Evolutionary conservation across 2,329 filamentous ascomycete species (phyloP).

Genomic region (Blastomyces parvus): DNA sequence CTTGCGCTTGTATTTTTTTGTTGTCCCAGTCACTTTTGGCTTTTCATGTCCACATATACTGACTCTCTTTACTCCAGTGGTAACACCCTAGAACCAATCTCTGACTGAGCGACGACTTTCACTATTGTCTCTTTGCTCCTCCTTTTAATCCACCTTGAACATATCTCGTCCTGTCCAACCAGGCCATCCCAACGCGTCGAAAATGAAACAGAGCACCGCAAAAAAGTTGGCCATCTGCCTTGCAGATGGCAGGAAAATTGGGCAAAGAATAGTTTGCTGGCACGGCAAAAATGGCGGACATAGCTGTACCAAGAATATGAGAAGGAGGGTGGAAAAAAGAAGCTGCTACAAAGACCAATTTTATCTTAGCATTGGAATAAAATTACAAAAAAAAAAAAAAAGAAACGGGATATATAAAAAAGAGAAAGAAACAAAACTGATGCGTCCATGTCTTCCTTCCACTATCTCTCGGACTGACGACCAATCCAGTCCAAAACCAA

Average conservation of each 20-base stretch:
- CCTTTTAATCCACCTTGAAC: background rate
- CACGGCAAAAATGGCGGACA: no score
- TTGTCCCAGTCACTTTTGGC: slow-evolving; percentile 7
- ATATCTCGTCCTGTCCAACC: background rate
- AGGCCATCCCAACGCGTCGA: background rate
- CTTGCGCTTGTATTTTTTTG: background rate
- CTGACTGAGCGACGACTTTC: slow-evolving; percentile 26
- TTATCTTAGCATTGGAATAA: background rate
- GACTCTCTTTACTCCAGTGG: slow-evolving; percentile 24
- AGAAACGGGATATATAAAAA: background rate
- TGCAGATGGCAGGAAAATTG: background rate
- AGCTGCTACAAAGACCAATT: background rate
- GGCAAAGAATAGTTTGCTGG: background rate
- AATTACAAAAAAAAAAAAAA: background rate
- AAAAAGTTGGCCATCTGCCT: background rate
- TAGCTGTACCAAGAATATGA: background rate
- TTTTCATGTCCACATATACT: slow-evolving; percentile 4
- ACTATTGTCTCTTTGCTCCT: background rate
- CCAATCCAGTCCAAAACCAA: background rate
- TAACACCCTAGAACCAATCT: slow-evolving; percentile 39
- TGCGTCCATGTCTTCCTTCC: background rate
- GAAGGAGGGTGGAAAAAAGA: background rate
- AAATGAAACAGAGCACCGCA: background rate
- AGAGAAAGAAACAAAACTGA: background rate
- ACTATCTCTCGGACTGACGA: background rate